These are phyloP conservation scores for Trametes meyenii DNA, from an alignment of 768 basidiomycete species.

Conservation along the genomic window DNA sequence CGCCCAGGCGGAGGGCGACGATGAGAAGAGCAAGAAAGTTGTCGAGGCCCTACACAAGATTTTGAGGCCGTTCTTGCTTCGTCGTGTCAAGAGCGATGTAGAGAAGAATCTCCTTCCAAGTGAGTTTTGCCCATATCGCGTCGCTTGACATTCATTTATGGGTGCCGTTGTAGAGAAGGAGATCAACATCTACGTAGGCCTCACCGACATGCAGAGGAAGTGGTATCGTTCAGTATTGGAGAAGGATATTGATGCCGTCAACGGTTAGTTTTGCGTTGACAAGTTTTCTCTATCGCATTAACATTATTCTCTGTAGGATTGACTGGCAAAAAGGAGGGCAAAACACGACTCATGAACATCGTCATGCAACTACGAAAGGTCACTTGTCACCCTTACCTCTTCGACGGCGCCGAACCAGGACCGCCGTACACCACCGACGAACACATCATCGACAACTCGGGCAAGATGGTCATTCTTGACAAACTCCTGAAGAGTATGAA, in stretches of 20 bases:
- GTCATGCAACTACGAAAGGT: slow-evolving; percentile 98
- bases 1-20: slow-evolving; percentile 63
- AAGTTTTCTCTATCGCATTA: not conserved
- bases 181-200: slow-evolving; percentile 96
- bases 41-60: slow-evolving; percentile 98
- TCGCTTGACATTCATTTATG: not conserved
- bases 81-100: slow-evolving; percentile 94
- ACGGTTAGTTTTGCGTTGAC: slow-evolving; percentile 52
- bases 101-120: slow-evolving; percentile 95
- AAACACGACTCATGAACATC: slow-evolving; percentile 97
- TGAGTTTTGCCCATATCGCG: slow-evolving; percentile 36
- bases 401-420: slow-evolving; percentile 97
- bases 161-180: slow-evolving; percentile 76
- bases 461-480: slow-evolving; percentile 98
- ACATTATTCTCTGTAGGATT: slow-evolving; percentile 51
- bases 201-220: slow-evolving; percentile 96
- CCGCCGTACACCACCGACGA: slow-evolving; percentile 99
- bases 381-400: slow-evolving; percentile 89
- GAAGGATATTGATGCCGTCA: slow-evolving; percentile 99
- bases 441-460: slow-evolving; percentile 90
- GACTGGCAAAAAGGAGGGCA: slow-evolving; percentile 97
- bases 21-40: slow-evolving; percentile 87
- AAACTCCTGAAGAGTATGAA: slow-evolving; percentile 88
- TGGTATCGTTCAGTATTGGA: slow-evolving; percentile 97
- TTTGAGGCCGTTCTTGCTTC: slow-evolving; percentile 88